These are phyloP conservation scores for Senna tora DNA, from an alignment of 306 rosid genomes.

Conservation along the genomic window DNA sequence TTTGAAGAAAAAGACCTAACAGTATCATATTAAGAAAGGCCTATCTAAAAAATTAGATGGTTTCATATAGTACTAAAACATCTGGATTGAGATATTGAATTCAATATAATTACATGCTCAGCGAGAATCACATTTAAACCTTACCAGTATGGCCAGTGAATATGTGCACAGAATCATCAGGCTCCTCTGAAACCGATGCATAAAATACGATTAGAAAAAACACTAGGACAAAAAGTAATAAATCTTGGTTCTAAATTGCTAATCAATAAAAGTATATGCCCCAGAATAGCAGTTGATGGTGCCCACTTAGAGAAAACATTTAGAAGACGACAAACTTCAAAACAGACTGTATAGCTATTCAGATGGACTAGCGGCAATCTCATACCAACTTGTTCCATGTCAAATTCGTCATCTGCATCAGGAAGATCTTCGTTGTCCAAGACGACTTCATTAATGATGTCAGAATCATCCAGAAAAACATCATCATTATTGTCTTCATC, in stretches of 20 bases:
- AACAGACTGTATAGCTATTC: neutral
- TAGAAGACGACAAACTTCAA: neutral
- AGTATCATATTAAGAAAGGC: neutral
- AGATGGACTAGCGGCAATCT: neutral
- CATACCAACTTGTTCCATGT: conserved; percentile 30
- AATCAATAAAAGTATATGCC: neutral
- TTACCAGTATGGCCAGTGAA: conserved; percentile 87
- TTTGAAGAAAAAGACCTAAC: neutral
- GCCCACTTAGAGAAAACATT: neutral
- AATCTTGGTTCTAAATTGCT: neutral
- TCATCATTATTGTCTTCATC: conserved; percentile 37
- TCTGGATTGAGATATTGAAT: neutral
- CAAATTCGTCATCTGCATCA: conserved; percentile 41
- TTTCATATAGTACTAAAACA: neutral
- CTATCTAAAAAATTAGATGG: neutral
- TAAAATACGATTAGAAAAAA: conserved; percentile 26
- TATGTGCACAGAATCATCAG: conserved; percentile 69
- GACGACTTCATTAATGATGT: conserved; percentile 39
- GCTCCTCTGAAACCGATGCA: conserved; percentile 60
- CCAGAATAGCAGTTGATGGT: neutral
- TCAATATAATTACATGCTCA: neutral
- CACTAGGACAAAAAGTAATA: neutral
- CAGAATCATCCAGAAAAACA: conserved; percentile 42
- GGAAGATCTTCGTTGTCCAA: conserved; percentile 49
- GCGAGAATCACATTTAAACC: neutral